Evolutionary conservation across 768 basidiomycete genomes (phyloP), one percentile per base, ranked within the genome.

Genomic region (Hypsizygus marmoreus): DNA sequence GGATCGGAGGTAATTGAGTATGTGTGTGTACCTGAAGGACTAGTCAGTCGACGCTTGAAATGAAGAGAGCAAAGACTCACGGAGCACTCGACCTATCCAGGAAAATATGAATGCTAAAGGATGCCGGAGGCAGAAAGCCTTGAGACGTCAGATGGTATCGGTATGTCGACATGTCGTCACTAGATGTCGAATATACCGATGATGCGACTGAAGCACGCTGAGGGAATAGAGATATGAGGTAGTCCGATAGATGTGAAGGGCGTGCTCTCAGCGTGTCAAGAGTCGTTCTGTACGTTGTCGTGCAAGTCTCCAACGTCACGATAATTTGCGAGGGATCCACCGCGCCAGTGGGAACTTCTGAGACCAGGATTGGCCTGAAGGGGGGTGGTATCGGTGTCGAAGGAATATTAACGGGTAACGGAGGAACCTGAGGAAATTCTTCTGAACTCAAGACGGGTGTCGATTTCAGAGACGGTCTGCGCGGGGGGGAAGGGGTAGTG

Each of bases 21-120:
- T 76, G 62, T 90, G 82, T 1, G 71, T 57, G 56, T 92, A 92
- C 54, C 88, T 91, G 47, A 22, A 24, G 31, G 13, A 32, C 47
- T 22, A 29, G 23, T 42, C 19, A 39, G 50, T 30, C 39, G 47
- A 45, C 33, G 40, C 39, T 41, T 7, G 13, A 3, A 24, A 13
- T 30, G 25, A 17, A 5, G 10, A 26, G 6, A 14, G 43, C n/a
- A 10, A 33, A 25, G 8, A 77, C 88, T 73, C 66, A 91, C 87
- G 90, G 85, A 23, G 81, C 71, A 55, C 89, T 90, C 0, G 90
- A 77, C 19, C 90, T 74, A 59, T 93, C 90, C 17, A 93, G 70
- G 67, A 93, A 93, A 11, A 92, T 56, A 51, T 90, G 86, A 26
- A 91, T 64, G 33, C 64, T 71, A 28, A 68, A 66, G 4, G 78